Base-by-base conservation (phyloP, 2,329 filamentous ascomycete species). In the Chrysoporthe austroafricana region DNA sequence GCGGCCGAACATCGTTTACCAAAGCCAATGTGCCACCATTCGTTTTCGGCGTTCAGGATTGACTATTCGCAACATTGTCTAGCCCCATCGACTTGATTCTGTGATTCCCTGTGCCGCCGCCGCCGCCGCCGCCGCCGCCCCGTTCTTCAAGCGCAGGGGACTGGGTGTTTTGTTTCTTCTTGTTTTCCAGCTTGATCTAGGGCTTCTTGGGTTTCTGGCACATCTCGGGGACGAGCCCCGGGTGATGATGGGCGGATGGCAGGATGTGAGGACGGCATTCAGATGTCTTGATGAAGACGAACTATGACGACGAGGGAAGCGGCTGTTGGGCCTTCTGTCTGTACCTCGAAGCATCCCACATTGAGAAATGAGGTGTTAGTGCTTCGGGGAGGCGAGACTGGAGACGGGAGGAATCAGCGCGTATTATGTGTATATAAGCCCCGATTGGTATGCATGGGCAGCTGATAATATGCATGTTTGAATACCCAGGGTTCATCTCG, bases 381-480 rank as follows among this genome's bases (percentile, higher is more conserved):
- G 46, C 46, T n/a, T 14, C 4, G 52, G 56, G 58, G 34, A 54
- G 50, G 21, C 32, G 26, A 54, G 42, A 39, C 26, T 46, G 21
- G 14, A 11, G 63, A 32, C 59, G 21, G 3, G 13, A 26, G 36
- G 46, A 34, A 59, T 44, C 46, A 60, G 48, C 57, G 14, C 34
- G 46, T 46, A 48, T 62, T 32, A 34, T 39, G 18, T 67, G 66
- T 67, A 67, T 46, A 64, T 60, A 61, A 67, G 14, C n/a, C 56
- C 58, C 48, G 42, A 18, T 39, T 64, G 42, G 21, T 56, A 21
- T n/a, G n/a, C n/a, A 36, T 48, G 54, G 62, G 48, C 57, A 61
- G 54, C 61, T 67, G 50, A 58, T 64, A 56, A 67, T 65, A 63
- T 67, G 62, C 62, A 64, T 64, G 42, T 64, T 67, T 67, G 62